Percentiles rank a stretch among this genome's conserved stretches.
These are phyloP conservation scores for Starmerella geochares DNA, from an alignment of 805 yeast species.

Conservation along the genomic window DNA sequence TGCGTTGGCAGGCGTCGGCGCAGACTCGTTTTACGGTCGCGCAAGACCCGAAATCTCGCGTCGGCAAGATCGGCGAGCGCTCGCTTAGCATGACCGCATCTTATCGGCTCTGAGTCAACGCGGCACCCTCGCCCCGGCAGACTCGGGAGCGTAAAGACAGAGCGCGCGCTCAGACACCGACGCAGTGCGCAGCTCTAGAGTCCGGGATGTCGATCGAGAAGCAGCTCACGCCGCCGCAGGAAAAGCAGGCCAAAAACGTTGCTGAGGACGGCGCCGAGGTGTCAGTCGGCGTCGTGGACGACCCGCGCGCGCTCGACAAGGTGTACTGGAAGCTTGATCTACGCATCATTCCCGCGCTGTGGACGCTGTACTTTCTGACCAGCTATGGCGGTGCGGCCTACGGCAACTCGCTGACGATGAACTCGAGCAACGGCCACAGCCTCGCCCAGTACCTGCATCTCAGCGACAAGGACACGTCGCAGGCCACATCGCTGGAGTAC, in stretches of 20 bases:
- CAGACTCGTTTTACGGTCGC: too few relatives aligned
- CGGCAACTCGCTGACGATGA: constrained; percentile 76
- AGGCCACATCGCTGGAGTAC: constrained; percentile 70
- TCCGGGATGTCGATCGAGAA: too few relatives aligned
- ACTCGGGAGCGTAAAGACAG: too few relatives aligned
- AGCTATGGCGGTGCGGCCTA: constrained; percentile 73
- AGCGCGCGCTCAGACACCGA: too few relatives aligned
- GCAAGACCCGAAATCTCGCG: too few relatives aligned
- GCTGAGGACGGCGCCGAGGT: background rate
- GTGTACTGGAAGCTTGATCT: constrained; percentile 49
- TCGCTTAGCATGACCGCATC: too few relatives aligned
- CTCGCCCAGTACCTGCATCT: constrained; percentile 43
- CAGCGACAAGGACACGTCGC: constrained; percentile 48
- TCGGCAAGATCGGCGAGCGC: too few relatives aligned
- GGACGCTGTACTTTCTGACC: constrained; percentile 68
- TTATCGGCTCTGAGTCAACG: too few relatives aligned
- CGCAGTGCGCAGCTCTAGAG: too few relatives aligned
- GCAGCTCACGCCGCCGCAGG: too few relatives aligned
- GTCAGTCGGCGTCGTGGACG: background rate
- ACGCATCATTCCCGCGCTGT: constrained; percentile 70
- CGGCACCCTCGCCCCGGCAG: too few relatives aligned
- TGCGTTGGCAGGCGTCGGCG: too few relatives aligned
- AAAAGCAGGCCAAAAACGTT: background rate
- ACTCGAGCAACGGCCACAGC: constrained; percentile 50
- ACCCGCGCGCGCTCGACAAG: background rate